Conservation (phyloP, 345 rosid genomes). For the Syzygium aromaticum region DNA sequence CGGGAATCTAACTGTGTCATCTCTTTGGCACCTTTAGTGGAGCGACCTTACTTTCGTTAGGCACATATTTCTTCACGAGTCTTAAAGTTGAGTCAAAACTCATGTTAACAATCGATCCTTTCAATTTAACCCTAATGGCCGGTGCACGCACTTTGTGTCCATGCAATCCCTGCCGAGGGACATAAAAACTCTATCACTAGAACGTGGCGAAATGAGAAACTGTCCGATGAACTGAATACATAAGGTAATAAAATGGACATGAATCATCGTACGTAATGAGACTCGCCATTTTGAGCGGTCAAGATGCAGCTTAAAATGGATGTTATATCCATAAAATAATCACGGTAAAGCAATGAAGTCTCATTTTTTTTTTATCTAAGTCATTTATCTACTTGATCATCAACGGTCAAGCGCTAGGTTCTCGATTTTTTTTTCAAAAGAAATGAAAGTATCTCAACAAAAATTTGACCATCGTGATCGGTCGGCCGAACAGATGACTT, state of each 20-base stretch:
- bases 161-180: background rate
- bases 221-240: no score
- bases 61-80: background rate
- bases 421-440: background rate
- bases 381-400: background rate
- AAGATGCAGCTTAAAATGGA: accelerated
- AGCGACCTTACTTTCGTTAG: background rate
- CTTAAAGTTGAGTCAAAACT: background rate
- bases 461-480: background rate
- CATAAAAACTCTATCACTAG: accelerated
- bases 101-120: background rate
- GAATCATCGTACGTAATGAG: accelerated
- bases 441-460: background rate
- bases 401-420: background rate
- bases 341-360: accelerated
- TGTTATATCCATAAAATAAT: background rate
- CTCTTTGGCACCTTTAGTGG: background rate
- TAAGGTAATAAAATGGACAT: accelerated
- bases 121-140: background rate
- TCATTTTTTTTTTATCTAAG: background rate
- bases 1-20: background rate
- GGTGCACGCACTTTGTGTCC: background rate
- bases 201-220: accelerated
- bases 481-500: background rate
- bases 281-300: accelerated